Evolutionary conservation across 306 rosid species (phyloP), one percentile per base, ranked within the genome.

Genomic region (Fagus crenata): DNA sequence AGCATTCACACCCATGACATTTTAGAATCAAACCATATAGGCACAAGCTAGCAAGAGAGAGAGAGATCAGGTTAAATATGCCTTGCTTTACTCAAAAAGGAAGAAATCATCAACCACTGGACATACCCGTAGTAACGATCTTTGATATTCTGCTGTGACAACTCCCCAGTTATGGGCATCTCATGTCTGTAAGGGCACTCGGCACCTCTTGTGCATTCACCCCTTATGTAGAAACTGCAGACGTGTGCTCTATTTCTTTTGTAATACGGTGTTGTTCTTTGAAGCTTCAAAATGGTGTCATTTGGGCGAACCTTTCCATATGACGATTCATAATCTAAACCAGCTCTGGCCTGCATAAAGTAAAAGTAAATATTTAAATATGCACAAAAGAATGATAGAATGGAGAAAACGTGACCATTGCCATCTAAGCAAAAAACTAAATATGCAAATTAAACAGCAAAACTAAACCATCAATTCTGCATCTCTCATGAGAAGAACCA

Each of bases 121-220:
- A 82, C 98, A 78, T 93, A 93, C 98, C 97, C 98, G 43, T 93
- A 93, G 78, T 93, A 93, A 75, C 98, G 96, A 89, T 93, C 97
- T 81, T 93, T 93, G 33, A 93, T 93, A 85, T 93, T 93, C 79
- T 93, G 98, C 77, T 93, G 97, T 9, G 97, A 92, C 73, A 91
- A 49, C 80, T 93, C 98, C 74, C 98, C 98, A 67, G 97, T 91
- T 72, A 82, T 86, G 18, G 98, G 98, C 98, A 93, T 93, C 88
- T 93, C 97, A 11, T 93, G 98, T 88, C 98, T 77, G 82, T 93
- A 93, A 43, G 97, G 93, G 71, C 98, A 93, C 87, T 93, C 98
- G 18, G 93, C 93, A 72, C 98, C 98, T 77, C 98, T 90, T 1
- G 97, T 91, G 73, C 98, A 93, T 77, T 91, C 93, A 36, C 97